Base-by-base conservation (phyloP, 305 asterid genomes). In the Plantago coronopus region DNA sequence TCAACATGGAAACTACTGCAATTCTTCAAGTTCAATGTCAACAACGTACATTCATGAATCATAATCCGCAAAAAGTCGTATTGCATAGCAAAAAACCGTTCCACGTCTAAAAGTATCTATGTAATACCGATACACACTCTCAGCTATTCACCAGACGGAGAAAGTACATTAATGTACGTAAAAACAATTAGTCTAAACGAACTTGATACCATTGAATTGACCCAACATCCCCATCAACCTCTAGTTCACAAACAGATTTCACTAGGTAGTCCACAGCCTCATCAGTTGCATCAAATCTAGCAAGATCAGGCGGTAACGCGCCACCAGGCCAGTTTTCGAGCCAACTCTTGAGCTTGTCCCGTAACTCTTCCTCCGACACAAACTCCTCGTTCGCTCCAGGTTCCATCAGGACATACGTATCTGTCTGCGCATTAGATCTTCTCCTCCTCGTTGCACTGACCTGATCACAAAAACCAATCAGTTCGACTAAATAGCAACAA, bases 151-250 rank as follows among this genome's bases (percentile, higher is more conserved):
- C n/a, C n/a, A n/a, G n/a, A n/a, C n/a, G n/a, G n/a, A n/a, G n/a
- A n/a, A n/a, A n/a, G n/a, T n/a, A 27, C 5, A 27, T 27, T 27
- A 27, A 27, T 27, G 4, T 27, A 27, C 5, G 31, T 34, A 34
- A 8, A 9, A 11, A 34, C 10, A 6, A 34, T 12, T 58, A 74
- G 56, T 89, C 91, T 63, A 87, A 72, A 17, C 91, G 88, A 74
- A 90, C 96, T 80, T 90, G 81, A 31, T 83, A 87, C 97, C 97
- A 90, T 34, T 88, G 97, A 67, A 90, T 50, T 3, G 97, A 90
- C 37, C 95, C 97, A 7, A 83, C 89, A 58, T 88, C 94, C 16
- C 94, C 95, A 34, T 85, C 95, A 16, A 85, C 83, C 70, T 85
- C 95, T 42, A 88, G 89, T 69, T 88, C 97, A 50, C 94, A 83